Base-by-base conservation (phyloP, 2,329 filamentous ascomycete genomes). In the Cytospora paraplurivora region DNA sequence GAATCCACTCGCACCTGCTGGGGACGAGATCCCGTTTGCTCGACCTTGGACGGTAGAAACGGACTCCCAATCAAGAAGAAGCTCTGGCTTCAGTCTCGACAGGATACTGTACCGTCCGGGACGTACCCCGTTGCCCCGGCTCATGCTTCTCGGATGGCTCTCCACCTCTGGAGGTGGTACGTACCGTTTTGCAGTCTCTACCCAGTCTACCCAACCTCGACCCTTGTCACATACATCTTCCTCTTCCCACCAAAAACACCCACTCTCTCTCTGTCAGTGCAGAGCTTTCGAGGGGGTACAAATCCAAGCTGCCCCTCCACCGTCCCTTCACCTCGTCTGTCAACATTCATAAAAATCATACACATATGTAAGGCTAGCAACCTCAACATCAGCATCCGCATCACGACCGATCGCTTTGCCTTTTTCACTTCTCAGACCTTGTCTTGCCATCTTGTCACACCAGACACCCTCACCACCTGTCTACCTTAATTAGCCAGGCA, bases 261-360 rank as follows among this genome's bases (percentile, higher is more conserved):
- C 44, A 55, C 65, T 59, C 56, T 17, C 58, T 52, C 53, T 41
- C 57, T 47, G 35, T 34, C 56, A 44, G 51, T 50, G 59, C 56
- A 38, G 55, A 55, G 59, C 59, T 58, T 57, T 54, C 56, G 58
- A 62, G 56, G 59, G 60, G 65, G 58, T 66, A 66, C 65, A 65
- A 65, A 66, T 62, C 65, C 62, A 63, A 65, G 55, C 62, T 62
- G 65, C 65, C 62, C 65, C 65, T 66, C 65, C 59, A 55, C 59
- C 65, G 56, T 62, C 59, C 41, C 32, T 56, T 62, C 44, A 56
- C 21, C 54, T 59, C 58, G 50, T 38, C 56, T 50, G 62, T 57
- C 65, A 62, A 54, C 65, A 57, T 59, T 52, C 62, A 56, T 34
- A 65, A 57, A 52, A 7, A 56, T 59, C 62, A 54, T 55, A 63